phyloP scores from a whole-genome alignment of 768 basidiomycete genomes.

The Boletus bicolor region DNA sequence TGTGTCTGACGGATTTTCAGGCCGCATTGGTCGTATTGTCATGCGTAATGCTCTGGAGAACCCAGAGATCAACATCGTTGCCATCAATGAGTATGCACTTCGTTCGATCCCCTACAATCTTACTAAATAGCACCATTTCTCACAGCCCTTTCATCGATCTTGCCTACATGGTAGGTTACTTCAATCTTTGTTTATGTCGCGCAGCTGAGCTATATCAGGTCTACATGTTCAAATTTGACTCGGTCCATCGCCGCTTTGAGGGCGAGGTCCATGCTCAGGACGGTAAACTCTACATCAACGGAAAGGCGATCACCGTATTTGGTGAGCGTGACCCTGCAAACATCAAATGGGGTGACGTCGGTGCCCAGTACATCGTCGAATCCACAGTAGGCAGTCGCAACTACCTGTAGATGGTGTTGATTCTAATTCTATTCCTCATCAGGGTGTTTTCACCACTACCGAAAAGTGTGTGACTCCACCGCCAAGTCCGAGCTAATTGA shows the following conservation, averaged over 20 bases:
- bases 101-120: neutral
- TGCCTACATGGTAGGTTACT: slow-evolving; percentile 80
- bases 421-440: slow-evolving; percentile 3
- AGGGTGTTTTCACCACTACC: slow-evolving; percentile 96
- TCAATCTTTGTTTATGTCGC: neutral
- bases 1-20: slow-evolving; percentile 34
- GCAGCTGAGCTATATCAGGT: slow-evolving; percentile 45
- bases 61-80: slow-evolving; percentile 79
- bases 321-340: slow-evolving; percentile 82
- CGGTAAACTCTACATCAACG: slow-evolving; percentile 86
- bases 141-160: slow-evolving; percentile 94
- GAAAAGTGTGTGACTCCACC: slow-evolving; percentile 59
- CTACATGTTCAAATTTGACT: slow-evolving; percentile 99
- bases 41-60: slow-evolving; percentile 86
- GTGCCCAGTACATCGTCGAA: slow-evolving; percentile 94
- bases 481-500: neutral
- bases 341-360: slow-evolving; percentile 79
- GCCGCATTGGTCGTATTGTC: slow-evolving; percentile 99
- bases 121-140: slow-evolving; percentile 2
- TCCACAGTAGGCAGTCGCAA: slow-evolving; percentile 64
- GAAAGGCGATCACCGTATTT: slow-evolving; percentile 73
- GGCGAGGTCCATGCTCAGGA: slow-evolving; percentile 79
- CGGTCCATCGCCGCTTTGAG: slow-evolving; percentile 90
- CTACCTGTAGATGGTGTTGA: neutral
- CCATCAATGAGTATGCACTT: slow-evolving; percentile 83